These are phyloP conservation scores for Nepenthes gracilis DNA, from an alignment of 148 eudicot genomes.

Conservation along the genomic window DNA sequence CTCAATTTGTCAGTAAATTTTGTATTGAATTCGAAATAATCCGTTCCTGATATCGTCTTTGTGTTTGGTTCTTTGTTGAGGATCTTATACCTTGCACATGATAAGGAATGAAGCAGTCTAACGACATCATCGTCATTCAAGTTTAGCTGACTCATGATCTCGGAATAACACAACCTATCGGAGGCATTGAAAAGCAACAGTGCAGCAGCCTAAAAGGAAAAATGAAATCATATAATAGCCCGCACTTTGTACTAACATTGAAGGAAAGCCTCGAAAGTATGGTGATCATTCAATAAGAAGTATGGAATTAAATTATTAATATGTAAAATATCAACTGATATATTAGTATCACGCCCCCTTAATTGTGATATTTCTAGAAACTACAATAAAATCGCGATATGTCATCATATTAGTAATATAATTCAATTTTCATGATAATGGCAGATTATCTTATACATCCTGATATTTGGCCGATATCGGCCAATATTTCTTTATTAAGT, in stretches of 20 bases:
- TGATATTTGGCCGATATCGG: too few relatives aligned
- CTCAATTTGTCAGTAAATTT: constrained; percentile 27
- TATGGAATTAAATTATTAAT: too few relatives aligned
- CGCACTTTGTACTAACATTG: too few relatives aligned
- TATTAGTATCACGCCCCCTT: too few relatives aligned
- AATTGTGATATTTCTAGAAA: too few relatives aligned
- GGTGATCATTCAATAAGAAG: background rate
- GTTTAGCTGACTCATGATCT: constrained; percentile 32
- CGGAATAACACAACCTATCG: constrained; percentile 33
- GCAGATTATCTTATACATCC: too few relatives aligned
- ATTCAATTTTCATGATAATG: too few relatives aligned
- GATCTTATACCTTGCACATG: constrained; percentile 33
- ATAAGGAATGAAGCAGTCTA: constrained; percentile 30
- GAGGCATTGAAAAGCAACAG: constrained; percentile 34
- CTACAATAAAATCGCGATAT: too few relatives aligned
- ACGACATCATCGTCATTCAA: constrained; percentile 34
- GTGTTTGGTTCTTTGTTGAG: constrained; percentile 25
- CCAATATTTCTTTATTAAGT: too few relatives aligned
- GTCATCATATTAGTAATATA: too few relatives aligned
- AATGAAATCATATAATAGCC: background rate
- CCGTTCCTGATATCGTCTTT: constrained; percentile 22
- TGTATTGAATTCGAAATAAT: constrained; percentile 27
- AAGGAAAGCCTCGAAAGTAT: too few relatives aligned
- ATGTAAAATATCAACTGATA: too few relatives aligned
- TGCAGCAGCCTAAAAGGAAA: constrained; percentile 31